phyloP scores from a whole-genome alignment of 139 green algal species.

The Mychonastes homosphaera region DNA sequence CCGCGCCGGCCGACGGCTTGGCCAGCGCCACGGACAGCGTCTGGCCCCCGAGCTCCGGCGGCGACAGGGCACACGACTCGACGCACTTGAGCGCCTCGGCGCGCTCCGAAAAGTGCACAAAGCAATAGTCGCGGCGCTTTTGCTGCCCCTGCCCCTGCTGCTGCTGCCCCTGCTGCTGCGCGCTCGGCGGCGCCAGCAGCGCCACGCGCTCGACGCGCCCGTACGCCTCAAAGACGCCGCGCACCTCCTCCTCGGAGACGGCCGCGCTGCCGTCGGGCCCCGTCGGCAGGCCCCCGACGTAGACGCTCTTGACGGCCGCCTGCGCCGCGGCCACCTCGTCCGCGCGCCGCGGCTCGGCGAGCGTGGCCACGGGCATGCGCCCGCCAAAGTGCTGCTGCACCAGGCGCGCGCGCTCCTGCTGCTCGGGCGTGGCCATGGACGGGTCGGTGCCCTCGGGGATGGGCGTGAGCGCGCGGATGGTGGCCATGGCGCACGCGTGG shows the following conservation, averaged over 20 bases:
- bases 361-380: no score
- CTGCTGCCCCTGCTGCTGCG: background rate
- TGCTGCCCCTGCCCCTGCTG: slow-evolving; percentile 27
- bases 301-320: slow-evolving; percentile 60
- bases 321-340: no score
- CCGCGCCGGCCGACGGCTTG: background rate
- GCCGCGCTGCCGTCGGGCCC: no score
- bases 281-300: slow-evolving; percentile 73
- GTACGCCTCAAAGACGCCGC: slow-evolving; percentile 50
- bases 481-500: no score
- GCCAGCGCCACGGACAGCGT: background rate
- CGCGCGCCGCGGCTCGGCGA: no score
- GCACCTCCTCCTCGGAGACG: slow-evolving; percentile 52
- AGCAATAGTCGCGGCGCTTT: slow-evolving; percentile 61
- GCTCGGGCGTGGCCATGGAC: no score
- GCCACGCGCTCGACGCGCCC: slow-evolving; percentile 64
- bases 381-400: no score
- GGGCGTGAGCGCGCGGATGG: no score
- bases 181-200: no score
- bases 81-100: slow-evolving; percentile 34
- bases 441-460: no score
- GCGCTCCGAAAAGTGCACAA: slow-evolving; percentile 74
- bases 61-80: no score
- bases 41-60: background rate
- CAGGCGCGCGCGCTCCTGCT: no score